Evolutionary conservation across 805 yeast species (phyloP), one percentile per base, ranked within the genome.

Genomic region (Metschnikowia kunwiensis): DNA sequence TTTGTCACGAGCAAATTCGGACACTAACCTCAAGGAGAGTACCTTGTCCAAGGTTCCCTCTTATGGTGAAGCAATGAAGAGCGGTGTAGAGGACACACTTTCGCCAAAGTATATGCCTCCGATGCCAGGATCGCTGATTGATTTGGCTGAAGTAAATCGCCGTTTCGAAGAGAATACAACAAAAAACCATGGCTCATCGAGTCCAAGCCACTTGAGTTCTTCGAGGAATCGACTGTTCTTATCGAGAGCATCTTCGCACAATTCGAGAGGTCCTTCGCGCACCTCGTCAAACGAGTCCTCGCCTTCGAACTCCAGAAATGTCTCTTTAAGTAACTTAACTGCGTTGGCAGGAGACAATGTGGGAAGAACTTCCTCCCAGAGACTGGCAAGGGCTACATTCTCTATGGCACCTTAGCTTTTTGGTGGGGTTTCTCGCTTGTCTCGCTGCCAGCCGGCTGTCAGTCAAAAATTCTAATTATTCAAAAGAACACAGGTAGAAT

Each of bases 241-340:
- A 35, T 42, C 61, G 6, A 42, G 65, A 27, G 40, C 55, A 4
- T 50, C 59, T 31, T 51, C 62, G 4, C 27, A 46, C 21, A 56
- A 51, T 39, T 44, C 61, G 32, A 43, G 53, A 32, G 49, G 48
- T 6, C 18, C 40, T 12, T 50, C 61, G 14, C 47, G 49, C 17
- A 43, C 29, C 30, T 52, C 62, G 1, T 57, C 68, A 2, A 42
- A 44, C 27, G 45, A 44, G 32, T 55, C 74, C 3, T 72, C 78
- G 4, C 76, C 95, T 53, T 93, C 93, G 55, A 85, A 86, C 43
- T 80, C 83, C 37, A 89, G 67, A 50, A 87, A 83, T 1, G 81
- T 64, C 50, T 86, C 95, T 32, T 73, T 70, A 8, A 43, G 32
- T 21, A 47, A 43, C 21, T 42, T 47, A 30, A 25, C 36, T 7